Percentiles rank a stretch among this genome's conserved stretches.
phyloP scores from a whole-genome alignment of 1,284 basidiomycete genomes.

The Moesziomyces globuligerus region DNA sequence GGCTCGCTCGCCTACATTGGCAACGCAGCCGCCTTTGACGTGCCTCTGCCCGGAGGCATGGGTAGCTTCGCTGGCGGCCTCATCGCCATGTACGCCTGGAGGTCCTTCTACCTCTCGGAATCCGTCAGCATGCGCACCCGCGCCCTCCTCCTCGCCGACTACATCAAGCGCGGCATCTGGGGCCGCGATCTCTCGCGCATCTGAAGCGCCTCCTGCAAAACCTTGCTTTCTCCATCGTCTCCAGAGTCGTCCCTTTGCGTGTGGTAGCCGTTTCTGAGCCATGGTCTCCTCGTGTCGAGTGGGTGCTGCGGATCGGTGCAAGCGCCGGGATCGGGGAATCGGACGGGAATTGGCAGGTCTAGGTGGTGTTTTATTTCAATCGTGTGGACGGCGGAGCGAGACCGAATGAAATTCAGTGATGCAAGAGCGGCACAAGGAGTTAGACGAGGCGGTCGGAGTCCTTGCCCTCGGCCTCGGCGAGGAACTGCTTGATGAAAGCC shows the following conservation, averaged over 20 bases:
- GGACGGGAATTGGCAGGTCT: no score
- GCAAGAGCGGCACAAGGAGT: background rate
- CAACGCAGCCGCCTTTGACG: conserved; percentile 65
- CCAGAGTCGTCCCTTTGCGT: no score
- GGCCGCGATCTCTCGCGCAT: conserved; percentile 56
- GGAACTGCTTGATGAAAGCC: conserved; percentile 66
- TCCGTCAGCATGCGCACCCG: conserved; percentile 59
- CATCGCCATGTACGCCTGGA: conserved; percentile 65
- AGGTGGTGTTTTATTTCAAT: no score
- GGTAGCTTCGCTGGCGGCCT: conserved; percentile 63
- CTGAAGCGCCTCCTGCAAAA: conserved; percentile 4
- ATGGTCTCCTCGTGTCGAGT: no score
- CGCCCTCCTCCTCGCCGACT: conserved; percentile 62
- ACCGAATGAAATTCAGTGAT: background rate
- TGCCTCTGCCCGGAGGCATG: conserved; percentile 60
- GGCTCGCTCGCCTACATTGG: conserved; percentile 65
- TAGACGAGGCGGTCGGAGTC: conserved; percentile 45
- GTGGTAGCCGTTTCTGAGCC: no score
- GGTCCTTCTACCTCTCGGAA: conserved; percentile 56
- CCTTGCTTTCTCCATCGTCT: no score
- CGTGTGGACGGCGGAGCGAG: no score
- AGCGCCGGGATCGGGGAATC: no score
- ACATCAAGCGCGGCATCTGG: conserved; percentile 61
- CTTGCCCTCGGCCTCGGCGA: conserved; percentile 60
- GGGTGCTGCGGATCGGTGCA: no score